phyloP scores from a whole-genome alignment of 2,329 filamentous ascomycete genomes.

The Aspergillus quadricinctus region DNA sequence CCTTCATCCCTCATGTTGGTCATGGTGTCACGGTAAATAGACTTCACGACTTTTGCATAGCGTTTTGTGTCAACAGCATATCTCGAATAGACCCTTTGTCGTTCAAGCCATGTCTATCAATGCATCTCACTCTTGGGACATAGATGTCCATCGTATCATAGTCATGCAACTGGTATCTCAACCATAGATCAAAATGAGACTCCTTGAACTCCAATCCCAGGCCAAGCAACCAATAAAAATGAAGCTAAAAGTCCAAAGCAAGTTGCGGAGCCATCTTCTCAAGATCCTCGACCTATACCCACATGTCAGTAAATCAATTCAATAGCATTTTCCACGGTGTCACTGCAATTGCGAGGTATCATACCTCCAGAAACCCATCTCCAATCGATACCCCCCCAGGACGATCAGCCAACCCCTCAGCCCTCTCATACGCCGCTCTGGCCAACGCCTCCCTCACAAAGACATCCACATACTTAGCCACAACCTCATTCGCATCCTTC shows the following conservation, averaged over 20 bases:
- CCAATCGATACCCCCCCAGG: slow-evolving; percentile 29
- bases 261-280: slow-evolving; percentile 84
- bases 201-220: slow-evolving; percentile 6
- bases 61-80: neutral
- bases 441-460: slow-evolving; percentile 89
- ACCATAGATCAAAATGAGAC: neutral
- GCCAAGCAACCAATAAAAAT: slow-evolving; percentile 1
- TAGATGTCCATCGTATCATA: neutral
- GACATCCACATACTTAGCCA: slow-evolving; percentile 82
- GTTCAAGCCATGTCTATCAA: neutral
- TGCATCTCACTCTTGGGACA: neutral
- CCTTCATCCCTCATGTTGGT: neutral
- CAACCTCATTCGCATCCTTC: slow-evolving; percentile 69
- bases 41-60: neutral
- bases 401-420: slow-evolving; percentile 35
- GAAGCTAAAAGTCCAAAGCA: slow-evolving; percentile 69
- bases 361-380: slow-evolving; percentile 68
- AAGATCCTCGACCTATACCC: slow-evolving; percentile 70
- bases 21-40: neutral
- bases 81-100: neutral
- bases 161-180: slow-evolving; percentile 19
- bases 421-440: slow-evolving; percentile 67
- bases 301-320: slow-evolving; percentile 11
- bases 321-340: neutral
- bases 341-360: slow-evolving; percentile 18